Base-by-base conservation (phyloP, 768 basidiomycete species). In the Sarcomyxa edulis region DNA sequence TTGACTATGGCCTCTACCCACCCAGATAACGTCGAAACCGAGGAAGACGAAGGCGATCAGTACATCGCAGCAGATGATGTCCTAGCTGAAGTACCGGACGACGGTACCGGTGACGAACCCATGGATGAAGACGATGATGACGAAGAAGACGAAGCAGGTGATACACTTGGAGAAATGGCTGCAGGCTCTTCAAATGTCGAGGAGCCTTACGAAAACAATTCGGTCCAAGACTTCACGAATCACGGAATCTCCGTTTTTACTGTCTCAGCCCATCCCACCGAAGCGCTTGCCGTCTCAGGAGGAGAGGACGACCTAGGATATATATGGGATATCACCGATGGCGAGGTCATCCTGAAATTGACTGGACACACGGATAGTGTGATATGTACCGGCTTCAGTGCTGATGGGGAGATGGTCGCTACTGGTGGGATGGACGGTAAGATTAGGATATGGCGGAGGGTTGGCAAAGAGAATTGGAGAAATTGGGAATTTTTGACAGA, bases 381-480 rank as follows among this genome's bases (percentile, higher is more conserved):
- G 32, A 81, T 81, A 4, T 71, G 71, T 38, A 71, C 74, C 3
- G 81, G 72, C 15, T 99, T 88, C 75, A 95, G 81, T 56, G 51
- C 66, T 1, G 95, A 98, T 55, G 96, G 96, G 2, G 85, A 96
- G 62, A 74, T 96, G 74, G 72, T 94, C 41, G 81, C 94, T 11
- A 96, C 94, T 0, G 96, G 95, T 7, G 96, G 96, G 0, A 98
- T 99, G 96, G 96, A 99, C 52, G 96, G 96, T 7, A 83, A 80
- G 56, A 83, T 97, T 26, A 72, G 94, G 45, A 66, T 99, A 44
- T 99, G 96, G 96, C 68, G 84, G 54, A 70, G 91, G 51, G 84
- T 91, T 10, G 84, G 81, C 4, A 83, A 68, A 48, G 79, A 82
- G 31, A 63, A 82, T 44, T 86, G 81, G 64, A 75, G 68, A 44